A percentile compares a stretch with the other conserved stretches of the same genome.
These are phyloP conservation scores for Giardia muris DNA, from an alignment of 208 protist genomes.

Conservation along the genomic window DNA sequence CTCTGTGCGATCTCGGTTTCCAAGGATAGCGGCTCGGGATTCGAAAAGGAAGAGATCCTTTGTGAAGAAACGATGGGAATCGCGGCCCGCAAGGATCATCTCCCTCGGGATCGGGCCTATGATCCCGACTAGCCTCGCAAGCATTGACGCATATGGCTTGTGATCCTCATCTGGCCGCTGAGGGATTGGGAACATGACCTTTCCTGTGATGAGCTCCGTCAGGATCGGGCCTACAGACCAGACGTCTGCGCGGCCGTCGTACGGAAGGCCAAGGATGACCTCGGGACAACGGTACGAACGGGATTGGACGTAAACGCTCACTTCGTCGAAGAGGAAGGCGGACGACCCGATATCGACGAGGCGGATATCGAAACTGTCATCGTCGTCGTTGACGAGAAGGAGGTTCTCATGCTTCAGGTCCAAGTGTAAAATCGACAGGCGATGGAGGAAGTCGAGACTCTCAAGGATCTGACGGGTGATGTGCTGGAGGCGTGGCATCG, in stretches of 20 bases:
- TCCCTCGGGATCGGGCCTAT: constrained; percentile 34
- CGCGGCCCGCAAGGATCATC: constrained; percentile 14
- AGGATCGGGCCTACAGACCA: constrained; percentile 62
- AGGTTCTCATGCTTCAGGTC: constrained; percentile 86
- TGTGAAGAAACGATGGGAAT: constrained; percentile 18
- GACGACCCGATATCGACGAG: constrained; percentile 61
- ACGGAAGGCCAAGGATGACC: constrained; percentile 52
- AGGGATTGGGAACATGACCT: constrained; percentile 50
- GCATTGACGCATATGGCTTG: constrained; percentile 26
- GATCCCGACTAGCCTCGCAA: constrained; percentile 33
- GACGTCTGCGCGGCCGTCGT: constrained; percentile 49
- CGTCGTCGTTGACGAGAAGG: constrained; percentile 41
- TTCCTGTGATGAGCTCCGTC: constrained; percentile 54
- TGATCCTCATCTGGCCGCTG: constrained; percentile 21
- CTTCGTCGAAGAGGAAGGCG: constrained; percentile 49
- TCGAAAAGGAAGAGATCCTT: neutral
- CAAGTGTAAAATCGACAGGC: constrained; percentile 62
- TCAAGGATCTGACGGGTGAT: constrained; percentile 29
- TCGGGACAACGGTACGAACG: constrained; percentile 62
- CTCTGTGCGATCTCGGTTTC: neutral
- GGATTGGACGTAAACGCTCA: constrained; percentile 54
- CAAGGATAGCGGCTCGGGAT: neutral
- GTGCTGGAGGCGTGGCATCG: constrained; percentile 17
- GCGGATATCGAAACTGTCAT: constrained; percentile 31
- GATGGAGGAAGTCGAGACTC: constrained; percentile 6